Evolutionary conservation across 2,329 filamentous ascomycete genomes (phyloP), one percentile per base, ranked within the genome.

Genomic region (Botrytis cinerea): DNA sequence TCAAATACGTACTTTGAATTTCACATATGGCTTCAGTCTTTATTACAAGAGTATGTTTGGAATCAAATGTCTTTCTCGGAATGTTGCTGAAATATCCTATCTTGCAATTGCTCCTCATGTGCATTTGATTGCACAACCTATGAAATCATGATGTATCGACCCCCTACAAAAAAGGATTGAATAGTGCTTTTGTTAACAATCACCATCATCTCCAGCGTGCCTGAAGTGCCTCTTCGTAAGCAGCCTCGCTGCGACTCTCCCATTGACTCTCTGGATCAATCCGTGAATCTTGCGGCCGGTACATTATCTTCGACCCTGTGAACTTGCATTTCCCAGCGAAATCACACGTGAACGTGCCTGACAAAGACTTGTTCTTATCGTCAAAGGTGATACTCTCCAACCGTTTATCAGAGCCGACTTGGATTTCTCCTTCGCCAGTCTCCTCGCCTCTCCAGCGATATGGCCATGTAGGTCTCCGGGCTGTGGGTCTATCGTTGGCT

Each of bases 371-470:
- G 3, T 74, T 73, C 20, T 75, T 75, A 5, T 74, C 70, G n/a
- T 72, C 74, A 43, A 75, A 77, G 14, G 75, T 74, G 28, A 76
- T 73, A 14, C 63, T 54, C 22, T 69, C 57, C n/a, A 74, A 63
- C 8, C 20, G 38, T 57, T 60, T 32, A 51, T 75, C 74, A 25
- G 76, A 76, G 22, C 66, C 32, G 5, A 76, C 45, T 64, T 78
- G 69, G 22, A 75, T 76, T 28, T 74, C 75, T 14, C 75, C 75
- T 69, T 78, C 75, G 40, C 76, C 73, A 60, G 73, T 77, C 35
- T 78, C 77, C n/a, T 46, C 32, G 1, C 76, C 75, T 28, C 77
- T 70, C 77, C 77, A 77, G 40, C 75, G 66, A 61, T 76, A 77
- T 40, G 46, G 40, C 74, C 75, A 78, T 7, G 74, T 76, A 61